Evolutionary conservation across 371 early-diverging fungal genomes (phyloP).

Genomic region (Mycotypha africana): DNA sequence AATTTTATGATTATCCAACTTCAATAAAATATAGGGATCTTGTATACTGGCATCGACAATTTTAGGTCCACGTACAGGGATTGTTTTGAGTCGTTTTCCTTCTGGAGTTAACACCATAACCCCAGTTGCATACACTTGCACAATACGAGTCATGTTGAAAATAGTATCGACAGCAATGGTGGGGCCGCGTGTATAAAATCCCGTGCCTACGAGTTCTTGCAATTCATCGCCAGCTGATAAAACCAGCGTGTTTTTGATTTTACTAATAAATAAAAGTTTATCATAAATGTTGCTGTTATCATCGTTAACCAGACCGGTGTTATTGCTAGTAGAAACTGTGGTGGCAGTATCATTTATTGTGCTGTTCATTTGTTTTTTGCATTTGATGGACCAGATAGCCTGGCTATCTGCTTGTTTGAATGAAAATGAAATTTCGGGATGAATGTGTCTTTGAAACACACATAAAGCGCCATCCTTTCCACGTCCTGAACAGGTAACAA

Average conservation of each 20-base stretch:
- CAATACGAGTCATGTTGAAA: slow-evolving; percentile 56
- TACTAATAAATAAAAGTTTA: slow-evolving; percentile 69
- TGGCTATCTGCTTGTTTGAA: slow-evolving; percentile 64
- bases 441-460: slow-evolving; percentile 76
- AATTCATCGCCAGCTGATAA: slow-evolving; percentile 82
- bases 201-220: slow-evolving; percentile 68
- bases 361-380: slow-evolving; percentile 45
- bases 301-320: slow-evolving; percentile 9
- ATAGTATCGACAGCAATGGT: slow-evolving; percentile 73
- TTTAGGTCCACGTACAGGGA: slow-evolving; percentile 56
- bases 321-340: slow-evolving; percentile 1
- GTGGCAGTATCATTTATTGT: slow-evolving; percentile 13
- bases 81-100: slow-evolving; percentile 52
- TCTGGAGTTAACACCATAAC: slow-evolving; percentile 64
- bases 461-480: slow-evolving; percentile 71
- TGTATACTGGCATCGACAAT: slow-evolving; percentile 71
- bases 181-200: slow-evolving; percentile 72
- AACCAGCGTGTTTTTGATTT: slow-evolving; percentile 61
- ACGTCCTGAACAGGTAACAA: slow-evolving; percentile 80
- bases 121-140: slow-evolving; percentile 78
- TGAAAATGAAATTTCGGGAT: slow-evolving; percentile 68
- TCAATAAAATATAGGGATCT: slow-evolving; percentile 80
- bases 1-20: slow-evolving; percentile 58
- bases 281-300: slow-evolving; percentile 53
- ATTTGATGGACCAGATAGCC: slow-evolving; percentile 65